Evolutionary conservation across 768 basidiomycete genomes (phyloP).

Genomic region (Mycena belliarum): DNA sequence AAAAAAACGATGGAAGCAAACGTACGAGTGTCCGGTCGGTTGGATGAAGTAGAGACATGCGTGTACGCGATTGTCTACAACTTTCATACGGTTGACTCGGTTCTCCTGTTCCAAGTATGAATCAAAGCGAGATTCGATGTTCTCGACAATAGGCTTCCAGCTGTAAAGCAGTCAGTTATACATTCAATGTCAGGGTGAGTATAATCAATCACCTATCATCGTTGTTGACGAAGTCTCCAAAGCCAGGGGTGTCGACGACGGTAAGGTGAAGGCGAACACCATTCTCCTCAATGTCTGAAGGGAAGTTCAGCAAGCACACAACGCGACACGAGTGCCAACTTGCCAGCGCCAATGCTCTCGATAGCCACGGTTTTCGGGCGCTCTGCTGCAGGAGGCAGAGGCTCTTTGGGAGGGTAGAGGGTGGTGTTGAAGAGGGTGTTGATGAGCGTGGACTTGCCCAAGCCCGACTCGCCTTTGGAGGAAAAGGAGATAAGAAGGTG

Average conservation of each 20-base stretch:
- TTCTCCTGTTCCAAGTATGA: constrained; percentile 98
- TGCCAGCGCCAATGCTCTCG: constrained; percentile 95
- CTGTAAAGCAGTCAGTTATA: constrained; percentile 42
- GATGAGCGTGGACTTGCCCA: constrained; percentile 98
- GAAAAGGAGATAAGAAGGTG: constrained; percentile 25
- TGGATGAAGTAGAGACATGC: constrained; percentile 99
- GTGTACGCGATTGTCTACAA: constrained; percentile 96
- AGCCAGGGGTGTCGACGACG: constrained; percentile 99
- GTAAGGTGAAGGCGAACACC: constrained; percentile 95
- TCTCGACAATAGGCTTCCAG: constrained; percentile 98
- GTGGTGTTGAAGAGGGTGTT: constrained; percentile 98
- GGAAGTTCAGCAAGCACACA: constrained; percentile 24
- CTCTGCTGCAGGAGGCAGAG: constrained; percentile 82
- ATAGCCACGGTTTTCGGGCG: constrained; percentile 93
- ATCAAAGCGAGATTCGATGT: constrained; percentile 97
- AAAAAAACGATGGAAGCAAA: constrained; percentile 18
- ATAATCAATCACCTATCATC: constrained; percentile 80
- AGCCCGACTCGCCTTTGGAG: constrained; percentile 86
- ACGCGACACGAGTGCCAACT: constrained; percentile 42
- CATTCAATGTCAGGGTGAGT: constrained; percentile 11
- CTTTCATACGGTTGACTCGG: constrained; percentile 91
- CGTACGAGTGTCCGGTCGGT: constrained; percentile 96
- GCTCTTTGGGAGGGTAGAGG: constrained; percentile 88
- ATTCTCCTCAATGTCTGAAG: constrained; percentile 95
- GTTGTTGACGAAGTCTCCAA: constrained; percentile 99